Evolutionary conservation across 2,329 filamentous ascomycete genomes (phyloP).

Genomic region (Fusarium sp.): DNA sequence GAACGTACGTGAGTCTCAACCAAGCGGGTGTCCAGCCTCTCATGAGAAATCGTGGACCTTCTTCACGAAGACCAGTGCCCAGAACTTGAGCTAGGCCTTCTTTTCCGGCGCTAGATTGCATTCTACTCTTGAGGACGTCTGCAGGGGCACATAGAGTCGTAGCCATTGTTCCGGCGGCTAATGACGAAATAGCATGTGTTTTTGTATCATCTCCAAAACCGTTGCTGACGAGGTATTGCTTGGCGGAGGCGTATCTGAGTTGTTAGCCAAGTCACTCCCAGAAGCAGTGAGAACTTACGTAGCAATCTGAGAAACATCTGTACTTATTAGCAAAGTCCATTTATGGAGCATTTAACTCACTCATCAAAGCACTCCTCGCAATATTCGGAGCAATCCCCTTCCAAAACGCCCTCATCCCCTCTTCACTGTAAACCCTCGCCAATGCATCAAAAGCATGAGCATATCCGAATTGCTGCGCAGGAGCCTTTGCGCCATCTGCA

Average conservation of each 20-base stretch:
- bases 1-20: slow-evolving; percentile 54
- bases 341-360: slow-evolving; percentile 37
- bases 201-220: slow-evolving; percentile 51
- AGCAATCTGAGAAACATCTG: slow-evolving; percentile 57
- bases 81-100: slow-evolving; percentile 51
- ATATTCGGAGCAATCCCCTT: slow-evolving; percentile 55
- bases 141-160: slow-evolving; percentile 58
- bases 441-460: slow-evolving; percentile 51
- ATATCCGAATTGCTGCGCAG: slow-evolving; percentile 51
- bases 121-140: slow-evolving; percentile 57
- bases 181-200: slow-evolving; percentile 54
- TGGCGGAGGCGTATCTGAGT: slow-evolving; percentile 49
- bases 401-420: slow-evolving; percentile 52
- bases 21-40: slow-evolving; percentile 59
- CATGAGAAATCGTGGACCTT: slow-evolving; percentile 56
- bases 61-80: slow-evolving; percentile 48
- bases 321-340: slow-evolving; percentile 8
- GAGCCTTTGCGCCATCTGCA: slow-evolving; percentile 55
- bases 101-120: slow-evolving; percentile 48
- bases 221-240: slow-evolving; percentile 45
- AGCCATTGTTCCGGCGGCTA: slow-evolving; percentile 57
- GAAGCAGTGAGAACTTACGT: slow-evolving; percentile 45
- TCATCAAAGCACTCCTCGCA: slow-evolving; percentile 57
- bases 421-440: slow-evolving; percentile 46
- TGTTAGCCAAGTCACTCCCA: background rate